phyloP scores from a whole-genome alignment of 2,329 filamentous ascomycete species.

The Aphanocladium album region DNA sequence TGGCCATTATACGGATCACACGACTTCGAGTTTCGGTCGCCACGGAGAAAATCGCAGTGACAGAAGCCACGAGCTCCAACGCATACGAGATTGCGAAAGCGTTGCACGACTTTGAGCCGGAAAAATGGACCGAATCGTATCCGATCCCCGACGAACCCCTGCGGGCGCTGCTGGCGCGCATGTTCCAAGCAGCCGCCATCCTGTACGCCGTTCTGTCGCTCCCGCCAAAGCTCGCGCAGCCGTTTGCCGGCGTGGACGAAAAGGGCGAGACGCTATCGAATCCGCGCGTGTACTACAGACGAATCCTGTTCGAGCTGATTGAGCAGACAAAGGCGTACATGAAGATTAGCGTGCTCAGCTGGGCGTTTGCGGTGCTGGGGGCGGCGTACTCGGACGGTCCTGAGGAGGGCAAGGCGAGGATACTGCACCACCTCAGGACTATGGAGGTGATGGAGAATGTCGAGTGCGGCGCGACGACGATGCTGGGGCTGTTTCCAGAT shows the following conservation, averaged over 20 bases:
- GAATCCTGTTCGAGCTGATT: background rate
- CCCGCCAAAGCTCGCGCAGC: background rate
- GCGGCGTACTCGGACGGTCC: constrained; percentile 2
- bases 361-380: constrained; percentile 3
- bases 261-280: background rate
- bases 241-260: background rate
- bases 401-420: background rate
- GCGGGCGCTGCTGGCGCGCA: background rate
- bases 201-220: constrained; percentile 1
- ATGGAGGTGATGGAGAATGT: constrained; percentile 3
- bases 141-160: background rate
- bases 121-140: background rate
- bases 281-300: background rate
- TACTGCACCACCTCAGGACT: background rate
- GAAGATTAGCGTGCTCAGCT: constrained; percentile 1
- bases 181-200: background rate
- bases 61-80: background rate
- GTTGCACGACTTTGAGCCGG: background rate
- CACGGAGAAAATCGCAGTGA: background rate
- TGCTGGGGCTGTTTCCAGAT: background rate
- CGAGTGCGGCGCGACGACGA: constrained; percentile 1
- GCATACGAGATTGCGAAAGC: background rate
- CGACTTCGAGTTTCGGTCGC: background rate
- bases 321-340: background rate
- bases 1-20: background rate